A percentile compares a stretch with the other conserved stretches of the same genome.
phyloP scores from a whole-genome alignment of 768 basidiomycete species.

The Mycena vitilis region DNA sequence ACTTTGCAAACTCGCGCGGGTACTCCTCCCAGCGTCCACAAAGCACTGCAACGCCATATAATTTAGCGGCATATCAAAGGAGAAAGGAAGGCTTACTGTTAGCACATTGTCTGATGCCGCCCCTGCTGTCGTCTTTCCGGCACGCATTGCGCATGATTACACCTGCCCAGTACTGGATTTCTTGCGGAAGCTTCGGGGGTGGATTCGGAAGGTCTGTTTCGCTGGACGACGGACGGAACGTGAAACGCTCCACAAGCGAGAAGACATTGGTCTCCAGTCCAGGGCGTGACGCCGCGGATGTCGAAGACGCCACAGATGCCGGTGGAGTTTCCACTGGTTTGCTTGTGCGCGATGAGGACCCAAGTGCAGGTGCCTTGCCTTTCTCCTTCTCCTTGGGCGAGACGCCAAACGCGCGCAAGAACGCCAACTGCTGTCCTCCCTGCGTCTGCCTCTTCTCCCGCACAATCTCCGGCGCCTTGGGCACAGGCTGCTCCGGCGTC shows the following conservation, averaged over 20 bases:
- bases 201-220: slow-evolving; percentile 79
- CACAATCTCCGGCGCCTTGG: slow-evolving; percentile 42
- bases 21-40: slow-evolving; percentile 95
- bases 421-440: slow-evolving; percentile 27
- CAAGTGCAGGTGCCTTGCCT: slow-evolving; percentile 34
- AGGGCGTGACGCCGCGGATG: slow-evolving; percentile 29
- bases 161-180: slow-evolving; percentile 99
- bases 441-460: slow-evolving; percentile 33
- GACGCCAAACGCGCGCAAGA: slow-evolving; percentile 30
- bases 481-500: slow-evolving; percentile 25
- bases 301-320: slow-evolving; percentile 38
- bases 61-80: slow-evolving; percentile 24
- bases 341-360: slow-evolving; percentile 56
- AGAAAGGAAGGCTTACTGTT: slow-evolving; percentile 70
- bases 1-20: slow-evolving; percentile 97
- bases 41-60: slow-evolving; percentile 66
- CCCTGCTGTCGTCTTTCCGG: slow-evolving; percentile 92
- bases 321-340: slow-evolving; percentile 53
- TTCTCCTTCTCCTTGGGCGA: slow-evolving; percentile 47
- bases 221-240: slow-evolving; percentile 89
- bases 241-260: slow-evolving; percentile 95
- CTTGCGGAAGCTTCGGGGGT: slow-evolving; percentile 79
- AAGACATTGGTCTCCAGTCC: slow-evolving; percentile 89
- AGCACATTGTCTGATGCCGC: slow-evolving; percentile 97
- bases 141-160: slow-evolving; percentile 99